These are phyloP conservation scores for Oryza glumipatula DNA, from an alignment of 176 grass and related monocot species.

Conservation along the genomic window DNA sequence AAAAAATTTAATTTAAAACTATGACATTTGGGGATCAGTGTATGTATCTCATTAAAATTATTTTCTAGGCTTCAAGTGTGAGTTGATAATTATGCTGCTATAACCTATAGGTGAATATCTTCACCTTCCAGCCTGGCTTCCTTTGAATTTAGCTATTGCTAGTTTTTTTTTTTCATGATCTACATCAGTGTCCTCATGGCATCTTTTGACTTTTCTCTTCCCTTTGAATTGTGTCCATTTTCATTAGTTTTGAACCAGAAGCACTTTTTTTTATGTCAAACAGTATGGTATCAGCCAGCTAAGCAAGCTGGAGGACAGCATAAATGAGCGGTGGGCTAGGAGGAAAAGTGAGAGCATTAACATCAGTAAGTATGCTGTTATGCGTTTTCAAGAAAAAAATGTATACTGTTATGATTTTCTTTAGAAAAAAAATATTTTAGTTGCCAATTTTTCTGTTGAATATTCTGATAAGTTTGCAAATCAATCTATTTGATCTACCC, in stretches of 20 bases:
- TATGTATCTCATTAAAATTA: constrained; percentile 7
- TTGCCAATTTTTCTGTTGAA: constrained; percentile 36
- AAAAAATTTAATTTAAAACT: constrained; percentile 12
- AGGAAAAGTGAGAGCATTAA: constrained; percentile 74
- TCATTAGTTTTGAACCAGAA: constrained; percentile 43
- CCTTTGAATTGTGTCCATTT: constrained; percentile 18
- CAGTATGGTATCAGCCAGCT: constrained; percentile 94
- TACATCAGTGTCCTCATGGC: too few species aligned
- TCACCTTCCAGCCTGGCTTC: not conserved
- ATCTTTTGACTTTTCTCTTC: constrained; percentile 3
- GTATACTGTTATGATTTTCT: constrained; percentile 34
- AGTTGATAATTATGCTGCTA: constrained; percentile 10
- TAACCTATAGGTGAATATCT: not conserved
- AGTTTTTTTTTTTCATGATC: constrained; percentile 16
- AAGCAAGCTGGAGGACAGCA: constrained; percentile 96
- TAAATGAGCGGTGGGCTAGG: constrained; percentile 82
- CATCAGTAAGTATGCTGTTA: constrained; percentile 62
- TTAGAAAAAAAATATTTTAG: constrained; percentile 8
- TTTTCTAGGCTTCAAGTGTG: constrained; percentile 8
- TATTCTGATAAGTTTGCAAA: constrained; percentile 25
- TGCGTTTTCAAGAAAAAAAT: constrained; percentile 4
- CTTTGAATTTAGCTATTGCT: constrained; percentile 22
- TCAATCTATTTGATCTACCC: constrained; percentile 23
- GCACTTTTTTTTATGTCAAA: constrained; percentile 44
- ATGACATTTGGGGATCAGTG: not conserved